A percentile compares a stretch with the other conserved stretches of the same genome.
phyloP scores from a whole-genome alignment of 1,284 basidiomycete species.

The Exsudoporus floridanus region DNA sequence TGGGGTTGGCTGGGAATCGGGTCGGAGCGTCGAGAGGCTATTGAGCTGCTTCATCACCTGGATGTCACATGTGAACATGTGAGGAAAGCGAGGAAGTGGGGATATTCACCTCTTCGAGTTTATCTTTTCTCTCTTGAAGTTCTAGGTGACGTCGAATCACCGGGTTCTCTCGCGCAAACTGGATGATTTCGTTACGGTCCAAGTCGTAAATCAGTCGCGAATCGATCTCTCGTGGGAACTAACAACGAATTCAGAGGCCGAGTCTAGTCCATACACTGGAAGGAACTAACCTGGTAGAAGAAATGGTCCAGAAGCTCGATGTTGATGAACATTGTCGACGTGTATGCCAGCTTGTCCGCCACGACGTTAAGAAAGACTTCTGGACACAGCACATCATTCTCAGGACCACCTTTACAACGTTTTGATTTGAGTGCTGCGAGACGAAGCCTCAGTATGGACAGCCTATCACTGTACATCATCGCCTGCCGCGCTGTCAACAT shows the following conservation, averaged over 20 bases:
- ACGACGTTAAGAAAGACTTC: slow-evolving; percentile 97
- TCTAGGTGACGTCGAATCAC: slow-evolving; percentile 85
- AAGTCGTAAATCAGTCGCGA: slow-evolving; percentile 91
- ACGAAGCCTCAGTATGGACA: slow-evolving; percentile 82
- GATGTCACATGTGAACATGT: background rate
- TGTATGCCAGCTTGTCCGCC: slow-evolving; percentile 95
- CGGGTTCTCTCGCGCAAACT: slow-evolving; percentile 96
- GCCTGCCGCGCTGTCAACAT: slow-evolving; percentile 79
- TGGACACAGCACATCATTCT: slow-evolving; percentile 88
- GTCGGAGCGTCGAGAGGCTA: slow-evolving; percentile 77
- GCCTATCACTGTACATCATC: slow-evolving; percentile 79
- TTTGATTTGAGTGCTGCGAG: slow-evolving; percentile 82
- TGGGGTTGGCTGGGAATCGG: slow-evolving; percentile 68
- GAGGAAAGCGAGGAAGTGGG: background rate
- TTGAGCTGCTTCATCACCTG: slow-evolving; percentile 91
- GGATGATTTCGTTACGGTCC: slow-evolving; percentile 80
- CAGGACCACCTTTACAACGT: slow-evolving; percentile 84
- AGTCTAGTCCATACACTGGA: background rate
- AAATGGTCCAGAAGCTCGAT: slow-evolving; percentile 97
- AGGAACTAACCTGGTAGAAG: slow-evolving; percentile 82
- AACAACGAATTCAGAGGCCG: background rate
- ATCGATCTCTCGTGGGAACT: slow-evolving; percentile 98
- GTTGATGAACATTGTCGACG: slow-evolving; percentile 97
- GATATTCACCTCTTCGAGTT: slow-evolving; percentile 84
- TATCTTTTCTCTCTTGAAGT: slow-evolving; percentile 94